Base-by-base conservation (phyloP, 371 early-diverging fungal species). In the Gilbertella persicaria region DNA sequence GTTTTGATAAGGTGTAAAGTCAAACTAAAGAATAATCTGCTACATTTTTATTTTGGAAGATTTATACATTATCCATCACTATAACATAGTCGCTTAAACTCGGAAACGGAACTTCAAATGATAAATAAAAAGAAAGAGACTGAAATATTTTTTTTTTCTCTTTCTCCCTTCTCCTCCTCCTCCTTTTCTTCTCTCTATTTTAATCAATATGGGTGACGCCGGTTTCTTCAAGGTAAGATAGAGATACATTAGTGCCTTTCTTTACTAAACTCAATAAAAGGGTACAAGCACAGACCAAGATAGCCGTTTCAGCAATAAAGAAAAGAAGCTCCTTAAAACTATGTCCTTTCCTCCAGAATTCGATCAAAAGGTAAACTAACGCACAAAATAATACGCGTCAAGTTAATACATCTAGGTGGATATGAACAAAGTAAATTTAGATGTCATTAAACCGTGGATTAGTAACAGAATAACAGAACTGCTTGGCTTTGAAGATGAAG, bases 401-500 rank as follows among this genome's bases (percentile, higher is more conserved):
- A 10, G 21, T 28, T 24, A 5, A 8, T 33, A 30, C 10, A 40
- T 26, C n/a, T 63, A 87, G 91, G 89, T 98, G 28, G 86, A 96
- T 62, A 85, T 94, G 66, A 84, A 84, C 55, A 95, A 94, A 55
- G 93, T 98, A 36, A 91, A 95, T 57, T 45, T 94, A 66, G 79
- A 82, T 13, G 91, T 92, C 13, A 86, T 98, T 29, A 86, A 83
- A 62, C 91, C 90, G 8, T 97, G 98, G 97, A 89, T 96, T 43
- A 73, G 86, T 3, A 77, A 71, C 50, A 83, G 83, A 50, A 73
- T 96, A n/a, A 79, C 75, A 21, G 85, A 90, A 29, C 53, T 92
- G 10, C 80, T 98, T 28, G 95, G 95, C 2, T 73, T 95, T 36
- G 98, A 98, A 50, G 98, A 98, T 70, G 98, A 98, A 55, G 85